phyloP scores from a whole-genome alignment of 73 alveolate species.

The Paramecium bursaria region DNA sequence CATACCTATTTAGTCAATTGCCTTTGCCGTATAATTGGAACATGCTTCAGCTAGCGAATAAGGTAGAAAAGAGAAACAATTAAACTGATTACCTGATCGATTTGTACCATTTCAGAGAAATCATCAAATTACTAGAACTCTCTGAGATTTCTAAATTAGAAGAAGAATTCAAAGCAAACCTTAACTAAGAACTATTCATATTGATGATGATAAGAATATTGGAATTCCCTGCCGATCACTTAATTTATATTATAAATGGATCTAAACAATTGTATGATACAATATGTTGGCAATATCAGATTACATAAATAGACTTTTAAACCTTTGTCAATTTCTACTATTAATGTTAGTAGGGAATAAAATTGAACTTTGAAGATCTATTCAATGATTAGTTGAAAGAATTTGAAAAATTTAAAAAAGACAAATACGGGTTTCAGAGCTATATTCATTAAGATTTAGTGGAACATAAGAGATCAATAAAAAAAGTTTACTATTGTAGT shows the following conservation, averaged over 20 bases:
- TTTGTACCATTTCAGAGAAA: conserved; percentile 46
- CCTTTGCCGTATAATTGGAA: conserved; percentile 35
- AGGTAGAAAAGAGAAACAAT: neutral
- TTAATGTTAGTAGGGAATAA: conserved; percentile 2
- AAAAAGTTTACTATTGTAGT: conserved; percentile 35
- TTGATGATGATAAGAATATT: conserved; percentile 22
- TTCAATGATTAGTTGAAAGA: conserved; percentile 23
- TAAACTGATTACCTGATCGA: conserved; percentile 44
- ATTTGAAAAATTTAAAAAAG: conserved; percentile 29
- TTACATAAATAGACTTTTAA: neutral
- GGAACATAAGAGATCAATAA: conserved; percentile 25
- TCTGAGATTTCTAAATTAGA: neutral
- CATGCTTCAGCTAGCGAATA: conserved; percentile 17
- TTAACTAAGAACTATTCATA: conserved; percentile 19
- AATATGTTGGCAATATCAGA: conserved; percentile 35
- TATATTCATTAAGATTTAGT: conserved; percentile 8
- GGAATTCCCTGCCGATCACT: conserved; percentile 24
- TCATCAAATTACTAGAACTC: neutral
- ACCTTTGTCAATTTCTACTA: conserved; percentile 18
- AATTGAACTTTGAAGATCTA: conserved; percentile 8
- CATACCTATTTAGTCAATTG: conserved; percentile 19
- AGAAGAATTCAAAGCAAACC: conserved; percentile 16
- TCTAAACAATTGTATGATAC: conserved; percentile 29
- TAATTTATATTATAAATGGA: conserved; percentile 33
- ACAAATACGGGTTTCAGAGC: conserved; percentile 9